These are phyloP conservation scores for Corymbia calophylla DNA, from an alignment of 441 rosid species.

Conservation along the genomic window DNA sequence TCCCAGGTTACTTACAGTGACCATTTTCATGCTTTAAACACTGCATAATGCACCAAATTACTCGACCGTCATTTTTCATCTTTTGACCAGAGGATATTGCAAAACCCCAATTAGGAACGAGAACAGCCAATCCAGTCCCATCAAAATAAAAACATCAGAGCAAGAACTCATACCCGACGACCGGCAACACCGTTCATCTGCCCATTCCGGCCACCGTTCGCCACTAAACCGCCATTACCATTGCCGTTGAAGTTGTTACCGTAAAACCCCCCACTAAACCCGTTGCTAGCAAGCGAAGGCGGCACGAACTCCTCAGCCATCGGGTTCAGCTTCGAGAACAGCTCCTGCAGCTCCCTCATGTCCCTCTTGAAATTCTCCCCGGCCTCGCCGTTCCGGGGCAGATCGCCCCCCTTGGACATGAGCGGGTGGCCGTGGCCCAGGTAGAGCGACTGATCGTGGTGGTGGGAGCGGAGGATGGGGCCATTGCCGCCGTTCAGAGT, in stretches of 20 bases:
- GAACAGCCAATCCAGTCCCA: background rate
- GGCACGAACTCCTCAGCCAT: conserved; percentile 91
- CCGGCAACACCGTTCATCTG: conserved; percentile 1
- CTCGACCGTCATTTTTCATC: background rate
- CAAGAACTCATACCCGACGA: conserved; percentile 37
- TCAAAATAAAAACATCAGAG: background rate
- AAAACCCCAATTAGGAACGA: background rate
- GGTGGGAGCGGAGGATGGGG: conserved; percentile 8
- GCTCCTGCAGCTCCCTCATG: conserved; percentile 72
- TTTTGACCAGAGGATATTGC: background rate
- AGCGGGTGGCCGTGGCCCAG: conserved; percentile 1
- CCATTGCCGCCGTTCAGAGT: conserved; percentile 4
- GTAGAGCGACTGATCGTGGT: conserved; percentile 12
- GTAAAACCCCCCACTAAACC: conserved; percentile 29
- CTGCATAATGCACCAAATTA: background rate
- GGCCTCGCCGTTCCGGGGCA: background rate
- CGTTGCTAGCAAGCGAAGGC: conserved; percentile 41
- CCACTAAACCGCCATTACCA: conserved; percentile 16
- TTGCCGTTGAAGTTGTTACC: conserved; percentile 16
- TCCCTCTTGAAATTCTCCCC: conserved; percentile 20
- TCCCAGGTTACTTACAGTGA: background rate
- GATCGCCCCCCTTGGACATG: conserved; percentile 5
- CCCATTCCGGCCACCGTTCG: conserved; percentile 1
- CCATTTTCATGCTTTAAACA: background rate
- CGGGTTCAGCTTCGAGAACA: conserved; percentile 86